phyloP scores from a whole-genome alignment of 306 rosid species.

The Boehmeria nivea region DNA sequence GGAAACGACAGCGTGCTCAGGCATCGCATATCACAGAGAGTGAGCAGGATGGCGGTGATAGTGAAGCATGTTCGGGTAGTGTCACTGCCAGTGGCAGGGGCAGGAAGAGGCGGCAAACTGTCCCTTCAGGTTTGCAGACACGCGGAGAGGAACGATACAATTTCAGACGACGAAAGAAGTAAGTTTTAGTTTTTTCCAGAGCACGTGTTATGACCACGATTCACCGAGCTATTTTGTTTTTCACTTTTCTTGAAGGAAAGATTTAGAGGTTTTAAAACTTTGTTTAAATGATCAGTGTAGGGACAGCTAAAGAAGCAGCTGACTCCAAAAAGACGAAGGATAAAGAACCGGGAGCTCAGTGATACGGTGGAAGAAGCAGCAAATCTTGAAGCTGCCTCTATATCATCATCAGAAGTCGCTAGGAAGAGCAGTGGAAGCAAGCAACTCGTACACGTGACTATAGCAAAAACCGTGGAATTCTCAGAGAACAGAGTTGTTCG shows the following conservation, averaged over 20 bases:
- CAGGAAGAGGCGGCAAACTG: constrained; percentile 57
- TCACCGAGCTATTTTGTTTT: not conserved
- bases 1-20: constrained; percentile 52
- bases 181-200: constrained; percentile 30
- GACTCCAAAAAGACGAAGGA: constrained; percentile 25
- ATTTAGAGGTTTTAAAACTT: constrained; percentile 23
- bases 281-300: constrained; percentile 56
- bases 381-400: constrained; percentile 28
- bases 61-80: constrained; percentile 74
- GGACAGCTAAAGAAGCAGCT: constrained; percentile 24
- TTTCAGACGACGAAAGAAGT: constrained; percentile 75
- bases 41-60: constrained; percentile 55
- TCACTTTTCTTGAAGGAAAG: not conserved
- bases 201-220: not conserved
- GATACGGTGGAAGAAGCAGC: constrained; percentile 24
- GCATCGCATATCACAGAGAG: constrained; percentile 45
- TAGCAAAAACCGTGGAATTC: constrained; percentile 32
- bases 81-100: constrained; percentile 53
- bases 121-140: constrained; percentile 37
- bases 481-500: constrained; percentile 51
- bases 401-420: constrained; percentile 29
- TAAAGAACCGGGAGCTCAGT: constrained; percentile 36
- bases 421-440: constrained; percentile 30
- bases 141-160: constrained; percentile 68
- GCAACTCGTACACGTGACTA: constrained; percentile 31